Conservation (phyloP, 345 rosid species). For the Camelina sativa region DNA sequence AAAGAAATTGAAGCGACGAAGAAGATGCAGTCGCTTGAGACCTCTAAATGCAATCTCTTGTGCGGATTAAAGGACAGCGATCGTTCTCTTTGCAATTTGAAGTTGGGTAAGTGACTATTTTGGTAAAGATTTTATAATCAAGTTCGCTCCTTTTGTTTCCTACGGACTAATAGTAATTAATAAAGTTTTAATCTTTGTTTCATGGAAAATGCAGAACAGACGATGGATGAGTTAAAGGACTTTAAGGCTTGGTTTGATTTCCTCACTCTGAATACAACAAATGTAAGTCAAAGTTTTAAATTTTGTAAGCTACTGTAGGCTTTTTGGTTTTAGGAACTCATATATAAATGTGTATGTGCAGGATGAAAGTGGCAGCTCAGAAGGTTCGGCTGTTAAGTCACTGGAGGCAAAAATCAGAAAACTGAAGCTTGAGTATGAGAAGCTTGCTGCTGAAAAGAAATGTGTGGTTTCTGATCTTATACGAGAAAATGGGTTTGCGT, state of each 20-base stretch:
- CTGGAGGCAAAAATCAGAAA: constrained; percentile 53
- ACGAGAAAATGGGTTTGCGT: constrained; percentile 69
- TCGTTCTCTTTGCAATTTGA: constrained; percentile 53
- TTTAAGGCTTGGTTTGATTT: constrained; percentile 61
- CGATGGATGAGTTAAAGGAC: constrained; percentile 69
- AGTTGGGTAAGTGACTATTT: constrained; percentile 53
- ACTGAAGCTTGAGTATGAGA: constrained; percentile 58
- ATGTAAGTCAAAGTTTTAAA: constrained; percentile 46
- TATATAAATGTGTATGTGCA: not conserved
- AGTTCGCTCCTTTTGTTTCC: constrained; percentile 19
- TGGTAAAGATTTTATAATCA: not conserved
- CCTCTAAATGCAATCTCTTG: constrained; percentile 60
- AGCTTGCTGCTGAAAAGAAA: constrained; percentile 62
- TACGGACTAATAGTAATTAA: not conserved
- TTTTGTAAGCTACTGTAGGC: not conserved
- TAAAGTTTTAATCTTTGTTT: constrained; percentile 26
- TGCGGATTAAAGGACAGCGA: constrained; percentile 63
- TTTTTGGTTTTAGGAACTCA: not conserved
- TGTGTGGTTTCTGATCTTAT: constrained; percentile 57
- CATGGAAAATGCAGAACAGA: constrained; percentile 54
- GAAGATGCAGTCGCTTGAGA: constrained; percentile 52
- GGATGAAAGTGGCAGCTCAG: constrained; percentile 27
- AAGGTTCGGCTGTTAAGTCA: constrained; percentile 37
- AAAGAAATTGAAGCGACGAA: constrained; percentile 50
- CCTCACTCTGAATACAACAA: constrained; percentile 47